phyloP scores from a whole-genome alignment of 495 filamentous ascomycete genomes.

The Penicillium paradoxum region DNA sequence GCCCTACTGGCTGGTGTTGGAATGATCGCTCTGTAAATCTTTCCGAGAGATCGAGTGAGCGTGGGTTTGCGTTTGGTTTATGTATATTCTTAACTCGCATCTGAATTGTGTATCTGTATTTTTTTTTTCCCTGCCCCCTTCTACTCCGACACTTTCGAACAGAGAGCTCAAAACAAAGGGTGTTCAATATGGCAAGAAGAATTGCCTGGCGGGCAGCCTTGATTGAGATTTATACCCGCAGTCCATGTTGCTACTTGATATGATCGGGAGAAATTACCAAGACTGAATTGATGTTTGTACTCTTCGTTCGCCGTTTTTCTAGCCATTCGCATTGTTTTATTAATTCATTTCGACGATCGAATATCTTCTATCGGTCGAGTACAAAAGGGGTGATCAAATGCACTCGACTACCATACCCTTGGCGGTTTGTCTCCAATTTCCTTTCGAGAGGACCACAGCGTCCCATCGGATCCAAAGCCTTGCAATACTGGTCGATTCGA shows the following conservation, averaged over 20 bases:
- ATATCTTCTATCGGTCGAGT: neutral
- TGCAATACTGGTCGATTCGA: too few species aligned
- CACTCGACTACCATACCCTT: too few species aligned
- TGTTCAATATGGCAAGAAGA: neutral
- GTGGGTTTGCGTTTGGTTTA: neutral
- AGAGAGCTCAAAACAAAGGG: neutral
- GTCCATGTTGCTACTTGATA: neutral
- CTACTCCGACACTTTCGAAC: neutral
- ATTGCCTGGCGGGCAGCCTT: neutral
- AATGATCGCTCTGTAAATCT: slow-evolving; percentile 67
- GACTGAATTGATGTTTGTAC: neutral
- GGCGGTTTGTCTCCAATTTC: too few species aligned
- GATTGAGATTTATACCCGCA: neutral
- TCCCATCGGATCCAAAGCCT: too few species aligned
- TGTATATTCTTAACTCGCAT: neutral
- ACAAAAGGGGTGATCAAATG: too few species aligned
- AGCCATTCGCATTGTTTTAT: neutral
- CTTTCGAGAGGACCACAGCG: too few species aligned
- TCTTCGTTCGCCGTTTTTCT: neutral
- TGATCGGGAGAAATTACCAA: neutral
- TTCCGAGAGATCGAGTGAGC: neutral
- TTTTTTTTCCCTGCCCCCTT: neutral
- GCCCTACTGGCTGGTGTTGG: slow-evolving; percentile 63
- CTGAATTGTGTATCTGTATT: neutral
- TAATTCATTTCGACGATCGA: neutral